A percentile compares a stretch with the other conserved stretches of the same genome.
Evolutionary conservation across 257 asterid genomes (phyloP).

Genomic region (Rehmannia glutinosa): DNA sequence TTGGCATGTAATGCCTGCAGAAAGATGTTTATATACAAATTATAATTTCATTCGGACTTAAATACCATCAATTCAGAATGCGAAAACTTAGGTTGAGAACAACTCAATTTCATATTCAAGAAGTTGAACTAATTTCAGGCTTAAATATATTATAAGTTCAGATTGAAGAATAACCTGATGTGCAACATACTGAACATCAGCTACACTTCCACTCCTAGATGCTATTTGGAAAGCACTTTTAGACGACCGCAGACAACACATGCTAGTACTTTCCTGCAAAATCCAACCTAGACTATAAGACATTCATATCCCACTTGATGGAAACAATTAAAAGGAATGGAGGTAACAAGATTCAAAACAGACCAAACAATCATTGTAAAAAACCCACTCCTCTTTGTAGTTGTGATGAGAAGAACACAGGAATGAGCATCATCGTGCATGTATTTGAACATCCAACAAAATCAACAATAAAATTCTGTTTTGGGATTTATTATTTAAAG

Average conservation of each 20-base stretch:
- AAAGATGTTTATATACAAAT: constrained; percentile 12
- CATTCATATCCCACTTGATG: constrained; percentile 15
- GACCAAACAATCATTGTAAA: background rate
- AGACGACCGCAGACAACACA: constrained; percentile 98
- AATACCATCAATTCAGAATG: background rate
- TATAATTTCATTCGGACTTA: background rate
- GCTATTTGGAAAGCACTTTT: constrained; percentile 97
- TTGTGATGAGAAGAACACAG: background rate
- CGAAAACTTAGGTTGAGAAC: background rate
- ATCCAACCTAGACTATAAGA: constrained; percentile 19
- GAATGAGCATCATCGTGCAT: background rate
- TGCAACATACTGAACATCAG: constrained; percentile 97
- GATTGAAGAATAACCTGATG: constrained; percentile 67
- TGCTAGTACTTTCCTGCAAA: constrained; percentile 91
- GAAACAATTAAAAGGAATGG: background rate
- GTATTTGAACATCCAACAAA: background rate
- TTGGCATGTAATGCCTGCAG: constrained; percentile 93
- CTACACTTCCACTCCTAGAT: constrained; percentile 96
- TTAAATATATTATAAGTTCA: background rate
- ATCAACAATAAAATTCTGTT: background rate
- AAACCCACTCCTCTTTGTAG: background rate
- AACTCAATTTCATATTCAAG: background rate
- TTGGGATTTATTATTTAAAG: background rate
- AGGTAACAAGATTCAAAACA: background rate
- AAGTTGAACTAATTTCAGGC: background rate